Evolutionary conservation across 2,329 filamentous ascomycete genomes (phyloP).

Genomic region (Venturia asperata): DNA sequence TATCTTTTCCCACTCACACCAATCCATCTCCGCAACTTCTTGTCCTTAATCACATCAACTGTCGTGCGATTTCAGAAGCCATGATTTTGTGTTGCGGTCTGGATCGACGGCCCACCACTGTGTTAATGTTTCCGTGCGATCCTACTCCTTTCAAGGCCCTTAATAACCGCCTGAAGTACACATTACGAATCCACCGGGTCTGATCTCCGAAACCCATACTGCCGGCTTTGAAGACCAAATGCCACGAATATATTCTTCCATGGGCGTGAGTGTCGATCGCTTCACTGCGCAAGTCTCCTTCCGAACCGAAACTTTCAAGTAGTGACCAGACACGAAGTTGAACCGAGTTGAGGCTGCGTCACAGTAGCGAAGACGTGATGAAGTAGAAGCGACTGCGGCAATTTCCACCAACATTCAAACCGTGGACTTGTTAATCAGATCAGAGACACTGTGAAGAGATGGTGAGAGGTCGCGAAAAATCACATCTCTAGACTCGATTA

Average conservation of each 20-base stretch:
- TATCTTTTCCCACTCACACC: background rate
- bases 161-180: background rate
- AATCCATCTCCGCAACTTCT: background rate
- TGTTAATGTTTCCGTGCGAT: background rate
- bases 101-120: constrained; percentile 12
- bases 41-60: background rate
- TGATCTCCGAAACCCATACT: background rate
- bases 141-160: background rate
- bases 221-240: background rate
- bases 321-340: background rate
- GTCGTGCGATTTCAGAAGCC: background rate
- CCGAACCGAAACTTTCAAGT: background rate
- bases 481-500: background rate
- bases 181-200: background rate
- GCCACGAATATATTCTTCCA: background rate
- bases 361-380: background rate
- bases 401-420: background rate
- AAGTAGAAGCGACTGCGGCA: background rate
- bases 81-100: constrained; percentile 3
- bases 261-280: constrained; percentile 4
- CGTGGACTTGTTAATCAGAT: background rate
- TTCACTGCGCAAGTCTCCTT: constrained; percentile 12
- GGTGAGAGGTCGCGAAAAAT: background rate
- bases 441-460: background rate
- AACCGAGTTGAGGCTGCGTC: background rate